Conservation (phyloP, 495 filamentous ascomycete genomes). For the Tirmania nivea region DNA sequence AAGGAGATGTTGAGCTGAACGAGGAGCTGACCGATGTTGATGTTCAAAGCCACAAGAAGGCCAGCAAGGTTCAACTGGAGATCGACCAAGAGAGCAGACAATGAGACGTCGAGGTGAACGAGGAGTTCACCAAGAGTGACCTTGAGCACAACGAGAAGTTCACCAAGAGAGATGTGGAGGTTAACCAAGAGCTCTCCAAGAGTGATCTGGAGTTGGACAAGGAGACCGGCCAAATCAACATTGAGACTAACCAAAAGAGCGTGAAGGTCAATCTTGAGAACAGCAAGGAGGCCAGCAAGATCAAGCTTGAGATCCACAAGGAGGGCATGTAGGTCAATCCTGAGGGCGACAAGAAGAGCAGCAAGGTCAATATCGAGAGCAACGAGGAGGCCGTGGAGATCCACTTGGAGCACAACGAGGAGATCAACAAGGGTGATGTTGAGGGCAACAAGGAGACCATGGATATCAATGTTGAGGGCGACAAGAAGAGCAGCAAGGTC, state of each 20-base stretch:
- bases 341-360: not conserved
- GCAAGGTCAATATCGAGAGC: not conserved
- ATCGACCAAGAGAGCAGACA: not conserved
- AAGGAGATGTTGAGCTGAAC: not conserved
- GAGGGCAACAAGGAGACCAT: not conserved
- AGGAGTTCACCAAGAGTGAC: not conserved
- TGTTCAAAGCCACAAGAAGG: not conserved
- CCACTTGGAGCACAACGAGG: not conserved
- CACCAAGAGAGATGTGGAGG: too few relatives aligned
- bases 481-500: not conserved
- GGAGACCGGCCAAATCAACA: not conserved
- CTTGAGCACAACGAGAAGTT: not conserved
- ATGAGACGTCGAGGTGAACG: not conserved
- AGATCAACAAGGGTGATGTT: not conserved
- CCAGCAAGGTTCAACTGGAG: not conserved
- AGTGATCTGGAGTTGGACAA: not conserved
- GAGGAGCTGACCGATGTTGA: not conserved
- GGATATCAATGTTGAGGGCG: not conserved
- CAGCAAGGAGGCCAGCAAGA: not conserved
- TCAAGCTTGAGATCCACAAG: not conserved
- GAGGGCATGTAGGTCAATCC: not conserved
- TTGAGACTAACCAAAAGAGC: not conserved
- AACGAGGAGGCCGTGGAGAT: not conserved
- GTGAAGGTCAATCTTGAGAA: not conserved
- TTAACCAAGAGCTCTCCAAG: too few relatives aligned